Evolutionary conservation across 768 basidiomycete genomes (phyloP).

Genomic region (Boletus fagicola): DNA sequence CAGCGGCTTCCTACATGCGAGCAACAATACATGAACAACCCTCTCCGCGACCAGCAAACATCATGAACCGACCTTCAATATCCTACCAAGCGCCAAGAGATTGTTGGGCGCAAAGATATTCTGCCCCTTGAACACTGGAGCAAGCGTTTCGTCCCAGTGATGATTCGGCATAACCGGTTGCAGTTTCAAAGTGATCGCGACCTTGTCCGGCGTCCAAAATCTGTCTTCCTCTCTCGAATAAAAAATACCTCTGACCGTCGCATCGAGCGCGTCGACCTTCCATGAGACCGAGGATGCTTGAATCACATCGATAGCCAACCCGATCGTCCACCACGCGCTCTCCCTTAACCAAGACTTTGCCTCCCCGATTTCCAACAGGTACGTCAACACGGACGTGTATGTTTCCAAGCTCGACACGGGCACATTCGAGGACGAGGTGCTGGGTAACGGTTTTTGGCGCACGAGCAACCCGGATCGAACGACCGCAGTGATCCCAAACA

Average conservation of each 20-base stretch:
- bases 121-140: constrained; percentile 74
- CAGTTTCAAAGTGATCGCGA: constrained; percentile 74
- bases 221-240: constrained; percentile 35
- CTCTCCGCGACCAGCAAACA: background rate
- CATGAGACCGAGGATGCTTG: constrained; percentile 60
- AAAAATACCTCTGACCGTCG: constrained; percentile 53
- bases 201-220: constrained; percentile 84
- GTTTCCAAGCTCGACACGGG: constrained; percentile 55
- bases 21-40: constrained; percentile 9
- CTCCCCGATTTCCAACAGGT: constrained; percentile 69
- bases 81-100: constrained; percentile 64
- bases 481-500: constrained; percentile 86
- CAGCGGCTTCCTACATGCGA: constrained; percentile 49
- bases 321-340: constrained; percentile 83
- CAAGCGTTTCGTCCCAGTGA: constrained; percentile 64
- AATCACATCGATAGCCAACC: constrained; percentile 60
- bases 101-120: constrained; percentile 72
- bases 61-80: constrained; percentile 65
- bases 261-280: constrained; percentile 62
- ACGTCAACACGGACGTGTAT: constrained; percentile 56
- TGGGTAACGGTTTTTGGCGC: constrained; percentile 52
- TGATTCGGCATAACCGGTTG: constrained; percentile 58
- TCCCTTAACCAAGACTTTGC: constrained; percentile 91
- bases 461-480: constrained; percentile 83
- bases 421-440: constrained; percentile 52